Conservation (phyloP, 208 protist species). For the Porcisia hertigi region DNA sequence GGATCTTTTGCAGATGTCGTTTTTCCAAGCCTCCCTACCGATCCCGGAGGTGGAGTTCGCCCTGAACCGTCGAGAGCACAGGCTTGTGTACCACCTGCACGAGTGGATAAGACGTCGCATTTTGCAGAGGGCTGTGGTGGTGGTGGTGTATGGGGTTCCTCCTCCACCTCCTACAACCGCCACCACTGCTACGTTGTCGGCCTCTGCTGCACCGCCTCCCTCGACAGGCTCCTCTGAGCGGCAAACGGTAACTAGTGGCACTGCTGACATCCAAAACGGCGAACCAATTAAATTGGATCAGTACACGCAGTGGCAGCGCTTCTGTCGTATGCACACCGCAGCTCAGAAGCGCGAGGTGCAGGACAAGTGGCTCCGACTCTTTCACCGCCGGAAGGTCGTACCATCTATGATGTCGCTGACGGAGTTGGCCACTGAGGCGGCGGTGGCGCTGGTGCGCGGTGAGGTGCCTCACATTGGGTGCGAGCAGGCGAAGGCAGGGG, state of each 20-base stretch:
- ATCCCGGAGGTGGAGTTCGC: conserved; percentile 79
- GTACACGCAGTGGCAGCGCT: conserved; percentile 13
- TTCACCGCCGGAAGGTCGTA: conserved; percentile 64
- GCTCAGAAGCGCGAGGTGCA: conserved; percentile 46
- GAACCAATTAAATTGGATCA: neutral
- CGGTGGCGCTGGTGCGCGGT: conserved; percentile 27
- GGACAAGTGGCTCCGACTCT: conserved; percentile 60
- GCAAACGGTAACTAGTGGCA: neutral
- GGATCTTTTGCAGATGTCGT: conserved; percentile 48
- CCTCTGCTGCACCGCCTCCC: neutral
- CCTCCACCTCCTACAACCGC: neutral
- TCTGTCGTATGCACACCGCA: conserved; percentile 13
- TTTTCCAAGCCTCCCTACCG: conserved; percentile 67
- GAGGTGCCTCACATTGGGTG: conserved; percentile 8
- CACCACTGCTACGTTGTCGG: neutral
- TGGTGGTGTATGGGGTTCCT: conserved; percentile 55
- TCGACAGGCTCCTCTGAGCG: neutral
- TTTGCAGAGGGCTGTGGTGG: conserved; percentile 47
- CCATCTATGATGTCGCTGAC: conserved; percentile 49
- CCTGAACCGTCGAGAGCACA: conserved; percentile 46
- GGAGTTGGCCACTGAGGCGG: conserved; percentile 37
- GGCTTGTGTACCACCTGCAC: conserved; percentile 45
- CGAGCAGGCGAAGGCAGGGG: neutral
- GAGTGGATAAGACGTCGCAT: conserved; percentile 48
- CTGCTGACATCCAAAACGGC: neutral